Evolutionary conservation across 2,329 filamentous ascomycete species (phyloP).

Genomic region (Aspergillus awamori): DNA sequence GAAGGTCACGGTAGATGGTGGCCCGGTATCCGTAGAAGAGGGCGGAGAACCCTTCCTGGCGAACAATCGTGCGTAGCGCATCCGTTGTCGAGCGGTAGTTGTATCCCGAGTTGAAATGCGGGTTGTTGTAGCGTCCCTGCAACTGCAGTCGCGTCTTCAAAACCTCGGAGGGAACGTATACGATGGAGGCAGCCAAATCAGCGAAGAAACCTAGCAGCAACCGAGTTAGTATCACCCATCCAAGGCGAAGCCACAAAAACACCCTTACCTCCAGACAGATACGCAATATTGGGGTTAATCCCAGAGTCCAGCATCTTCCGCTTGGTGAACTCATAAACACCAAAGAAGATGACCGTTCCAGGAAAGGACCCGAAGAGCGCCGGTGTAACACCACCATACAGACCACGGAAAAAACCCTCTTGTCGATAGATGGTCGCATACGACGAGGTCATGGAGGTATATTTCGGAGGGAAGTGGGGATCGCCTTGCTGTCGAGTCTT

Average conservation of each 20-base stretch:
- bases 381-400: constrained; percentile 92
- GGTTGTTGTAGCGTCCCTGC: constrained; percentile 93
- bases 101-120: constrained; percentile 89
- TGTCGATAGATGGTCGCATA: constrained; percentile 93
- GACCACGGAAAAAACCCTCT: constrained; percentile 79
- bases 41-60: constrained; percentile 77
- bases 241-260: constrained; percentile 19
- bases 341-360: constrained; percentile 93
- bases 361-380: constrained; percentile 91
- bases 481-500: constrained; percentile 98
- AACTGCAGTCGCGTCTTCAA: constrained; percentile 96
- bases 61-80: constrained; percentile 81
- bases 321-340: constrained; percentile 95
- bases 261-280: constrained; percentile 74
- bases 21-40: constrained; percentile 98
- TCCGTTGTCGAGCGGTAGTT: constrained; percentile 88
- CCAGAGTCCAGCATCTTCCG: constrained; percentile 82
- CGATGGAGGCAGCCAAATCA: constrained; percentile 84
- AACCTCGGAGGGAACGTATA: constrained; percentile 97
- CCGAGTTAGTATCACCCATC: constrained; percentile 9
- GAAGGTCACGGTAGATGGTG: constrained; percentile 89
- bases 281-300: constrained; percentile 78
- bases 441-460: constrained; percentile 84
- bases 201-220: constrained; percentile 74
- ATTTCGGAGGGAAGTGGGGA: constrained; percentile 88